These are phyloP conservation scores for Fusarium anthophilum DNA, from an alignment of 2,329 filamentous ascomycete species.

Conservation along the genomic window DNA sequence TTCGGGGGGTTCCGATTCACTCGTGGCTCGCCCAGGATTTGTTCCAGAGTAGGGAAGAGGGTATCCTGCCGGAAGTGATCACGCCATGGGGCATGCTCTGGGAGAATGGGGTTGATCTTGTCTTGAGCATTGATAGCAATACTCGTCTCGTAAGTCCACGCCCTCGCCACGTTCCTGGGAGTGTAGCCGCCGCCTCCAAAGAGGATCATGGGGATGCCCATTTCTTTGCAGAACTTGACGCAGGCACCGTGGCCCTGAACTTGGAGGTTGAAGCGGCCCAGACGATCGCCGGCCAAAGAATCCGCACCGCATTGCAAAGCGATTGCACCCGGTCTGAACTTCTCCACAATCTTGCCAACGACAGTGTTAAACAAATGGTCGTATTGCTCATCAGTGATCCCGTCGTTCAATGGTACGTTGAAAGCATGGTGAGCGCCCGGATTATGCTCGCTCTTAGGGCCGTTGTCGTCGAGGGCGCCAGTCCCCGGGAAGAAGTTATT, in stretches of 20 bases:
- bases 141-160: slow-evolving; percentile 96
- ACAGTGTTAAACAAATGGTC: slow-evolving; percentile 84
- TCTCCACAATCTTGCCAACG: slow-evolving; percentile 79
- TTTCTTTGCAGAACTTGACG: slow-evolving; percentile 85
- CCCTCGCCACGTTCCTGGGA: slow-evolving; percentile 92
- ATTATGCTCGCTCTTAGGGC: slow-evolving; percentile 83
- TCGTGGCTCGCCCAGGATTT: slow-evolving; percentile 71
- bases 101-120: slow-evolving; percentile 76
- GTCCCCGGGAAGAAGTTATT: slow-evolving; percentile 88
- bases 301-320: slow-evolving; percentile 96
- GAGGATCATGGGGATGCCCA: slow-evolving; percentile 83
- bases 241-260: slow-evolving; percentile 94
- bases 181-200: slow-evolving; percentile 97
- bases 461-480: slow-evolving; percentile 85
- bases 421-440: slow-evolving; percentile 88
- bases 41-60: slow-evolving; percentile 86
- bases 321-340: slow-evolving; percentile 89
- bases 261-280: slow-evolving; percentile 96
- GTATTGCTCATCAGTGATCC: slow-evolving; percentile 92
- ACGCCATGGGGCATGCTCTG: slow-evolving; percentile 83
- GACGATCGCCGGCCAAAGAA: slow-evolving; percentile 89
- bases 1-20: slow-evolving; percentile 84
- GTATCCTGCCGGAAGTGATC: slow-evolving; percentile 89
- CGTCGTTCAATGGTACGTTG: slow-evolving; percentile 90
- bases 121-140: slow-evolving; percentile 82